Conservation (phyloP, 768 basidiomycete species). For the Myochromella boudieri region DNA sequence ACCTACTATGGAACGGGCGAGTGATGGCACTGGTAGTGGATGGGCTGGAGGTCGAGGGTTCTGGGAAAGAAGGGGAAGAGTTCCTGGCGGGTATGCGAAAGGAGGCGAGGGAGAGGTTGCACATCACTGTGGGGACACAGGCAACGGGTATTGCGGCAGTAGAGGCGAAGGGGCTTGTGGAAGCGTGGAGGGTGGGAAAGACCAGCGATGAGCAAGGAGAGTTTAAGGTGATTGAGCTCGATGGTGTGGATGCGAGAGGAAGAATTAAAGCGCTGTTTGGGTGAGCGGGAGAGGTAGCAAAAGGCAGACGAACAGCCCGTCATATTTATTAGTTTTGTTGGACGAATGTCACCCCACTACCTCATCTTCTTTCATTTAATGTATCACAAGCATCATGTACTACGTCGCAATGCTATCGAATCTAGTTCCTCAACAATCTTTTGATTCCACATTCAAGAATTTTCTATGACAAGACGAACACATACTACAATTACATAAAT, state of each 20-base stretch:
- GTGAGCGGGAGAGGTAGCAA: too few relatives aligned
- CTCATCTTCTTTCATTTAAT: neutral
- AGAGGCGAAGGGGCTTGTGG: slow-evolving; percentile 70
- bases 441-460: neutral
- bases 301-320: too few relatives aligned
- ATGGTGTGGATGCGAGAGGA: slow-evolving; percentile 15
- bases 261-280: slow-evolving; percentile 19
- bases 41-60: slow-evolving; percentile 39
- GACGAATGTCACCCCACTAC: too few relatives aligned
- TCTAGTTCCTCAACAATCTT: neutral
- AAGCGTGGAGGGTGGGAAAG: slow-evolving; percentile 45
- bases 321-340: too few relatives aligned
- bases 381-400: neutral
- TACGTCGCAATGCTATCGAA: neutral
- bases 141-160: slow-evolving; percentile 51
- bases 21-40: slow-evolving; percentile 82
- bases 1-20: slow-evolving; percentile 72
- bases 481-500: neutral
- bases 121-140: slow-evolving; percentile 86
- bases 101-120: slow-evolving; percentile 53
- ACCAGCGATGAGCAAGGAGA: slow-evolving; percentile 12
- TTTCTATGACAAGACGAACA: neutral
- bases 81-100: slow-evolving; percentile 50
- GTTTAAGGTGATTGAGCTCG: slow-evolving; percentile 12
- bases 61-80: slow-evolving; percentile 28